Conservation (phyloP, 805 yeast species). For the Metschnikowia proteae region DNA sequence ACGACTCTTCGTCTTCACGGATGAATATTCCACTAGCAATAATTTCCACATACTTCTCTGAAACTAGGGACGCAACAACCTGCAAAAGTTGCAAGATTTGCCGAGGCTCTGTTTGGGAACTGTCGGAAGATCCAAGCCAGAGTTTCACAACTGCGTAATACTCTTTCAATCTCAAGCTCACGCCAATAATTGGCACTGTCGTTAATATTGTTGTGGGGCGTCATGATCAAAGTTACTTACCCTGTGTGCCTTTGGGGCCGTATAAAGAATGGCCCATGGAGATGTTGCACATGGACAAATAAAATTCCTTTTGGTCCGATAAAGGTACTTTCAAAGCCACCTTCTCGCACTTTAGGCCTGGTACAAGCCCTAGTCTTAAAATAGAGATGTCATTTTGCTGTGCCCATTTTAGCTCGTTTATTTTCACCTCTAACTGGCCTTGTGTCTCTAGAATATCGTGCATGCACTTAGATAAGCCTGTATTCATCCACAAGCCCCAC, state of each 20-base stretch:
- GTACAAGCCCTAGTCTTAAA: conserved; percentile 6
- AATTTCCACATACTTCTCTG: background rate
- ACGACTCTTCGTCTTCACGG: background rate
- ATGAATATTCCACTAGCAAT: background rate
- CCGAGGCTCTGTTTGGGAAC: background rate
- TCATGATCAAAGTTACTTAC: background rate
- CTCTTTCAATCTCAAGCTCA: conserved; percentile 3
- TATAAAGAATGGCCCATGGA: conserved; percentile 3
- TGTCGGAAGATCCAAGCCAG: conserved; percentile 11
- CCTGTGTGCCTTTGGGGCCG: background rate
- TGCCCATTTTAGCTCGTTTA: background rate
- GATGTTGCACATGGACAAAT: background rate
- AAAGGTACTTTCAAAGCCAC: conserved; percentile 7
- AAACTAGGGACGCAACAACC: background rate
- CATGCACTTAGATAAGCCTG: background rate
- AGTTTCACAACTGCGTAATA: conserved; percentile 10
- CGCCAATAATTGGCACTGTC: conserved; percentile 12
- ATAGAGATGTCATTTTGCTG: background rate
- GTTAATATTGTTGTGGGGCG: conserved; percentile 4
- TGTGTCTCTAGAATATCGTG: conserved; percentile 6
- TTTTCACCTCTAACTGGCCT: conserved; percentile 3
- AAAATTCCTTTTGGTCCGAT: conserved; percentile 1
- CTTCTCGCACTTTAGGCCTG: conserved; percentile 5
- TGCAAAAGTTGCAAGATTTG: conserved; percentile 2
- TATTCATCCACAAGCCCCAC: conserved; percentile 10